phyloP scores from a whole-genome alignment of 768 basidiomycete species.

The Daedaleopsis sinensis region DNA sequence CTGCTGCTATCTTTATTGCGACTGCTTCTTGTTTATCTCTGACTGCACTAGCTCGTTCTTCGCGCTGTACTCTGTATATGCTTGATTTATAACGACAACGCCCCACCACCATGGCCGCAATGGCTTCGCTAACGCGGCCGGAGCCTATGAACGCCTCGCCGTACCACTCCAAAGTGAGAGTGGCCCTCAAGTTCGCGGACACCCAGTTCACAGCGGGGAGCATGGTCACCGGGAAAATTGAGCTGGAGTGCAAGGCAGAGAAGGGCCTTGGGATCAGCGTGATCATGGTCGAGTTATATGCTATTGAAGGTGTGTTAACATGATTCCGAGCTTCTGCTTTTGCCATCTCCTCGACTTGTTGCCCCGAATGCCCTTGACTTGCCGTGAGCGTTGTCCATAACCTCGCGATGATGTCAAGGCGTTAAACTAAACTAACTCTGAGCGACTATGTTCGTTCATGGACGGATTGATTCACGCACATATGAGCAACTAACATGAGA shows the following conservation, averaged over 20 bases:
- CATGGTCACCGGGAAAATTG: constrained; percentile 72
- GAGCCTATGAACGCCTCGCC: constrained; percentile 84
- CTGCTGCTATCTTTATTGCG: background rate
- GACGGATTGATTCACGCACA: too few relatives aligned
- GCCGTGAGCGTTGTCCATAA: background rate
- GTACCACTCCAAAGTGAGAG: constrained; percentile 77
- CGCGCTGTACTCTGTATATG: background rate
- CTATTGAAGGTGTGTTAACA: constrained; percentile 39
- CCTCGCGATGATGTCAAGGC: too few relatives aligned
- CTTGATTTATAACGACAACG: background rate
- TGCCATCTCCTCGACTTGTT: background rate
- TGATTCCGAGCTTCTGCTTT: background rate
- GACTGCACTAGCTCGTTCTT: too few relatives aligned
- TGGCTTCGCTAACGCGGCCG: constrained; percentile 40
- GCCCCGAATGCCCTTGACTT: background rate
- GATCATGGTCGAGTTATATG: constrained; percentile 80
- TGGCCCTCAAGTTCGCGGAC: constrained; percentile 62
- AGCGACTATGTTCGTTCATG: too few relatives aligned
- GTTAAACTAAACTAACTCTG: too few relatives aligned
- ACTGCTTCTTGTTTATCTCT: background rate
- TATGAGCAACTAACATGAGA: too few relatives aligned
- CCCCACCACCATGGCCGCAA: constrained; percentile 16
- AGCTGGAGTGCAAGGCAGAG: constrained; percentile 79
- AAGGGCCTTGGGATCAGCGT: constrained; percentile 68
- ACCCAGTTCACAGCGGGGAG: constrained; percentile 67